Conservation (phyloP, 208 protist genomes). For the Trypanosoma conorhini region DNA sequence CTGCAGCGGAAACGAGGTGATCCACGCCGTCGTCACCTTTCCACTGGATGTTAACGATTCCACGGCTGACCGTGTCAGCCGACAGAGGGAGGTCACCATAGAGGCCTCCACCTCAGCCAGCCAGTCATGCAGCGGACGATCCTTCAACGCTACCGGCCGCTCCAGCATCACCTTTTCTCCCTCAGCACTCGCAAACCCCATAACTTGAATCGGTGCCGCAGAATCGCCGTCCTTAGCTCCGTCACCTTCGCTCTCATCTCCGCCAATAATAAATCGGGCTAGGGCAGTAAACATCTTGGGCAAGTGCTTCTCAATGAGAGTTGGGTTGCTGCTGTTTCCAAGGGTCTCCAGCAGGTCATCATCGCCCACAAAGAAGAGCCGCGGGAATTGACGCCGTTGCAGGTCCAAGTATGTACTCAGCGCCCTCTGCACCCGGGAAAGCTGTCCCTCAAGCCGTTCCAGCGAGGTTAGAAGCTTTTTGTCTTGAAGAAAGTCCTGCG, state of each 20-base stretch:
- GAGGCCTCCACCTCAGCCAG: constrained; percentile 87
- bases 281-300: constrained; percentile 99
- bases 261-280: constrained; percentile 56
- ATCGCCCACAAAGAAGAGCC: constrained; percentile 99
- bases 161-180: constrained; percentile 94
- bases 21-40: constrained; percentile 79
- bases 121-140: constrained; percentile 94
- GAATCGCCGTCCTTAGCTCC: neutral
- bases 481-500: constrained; percentile 93
- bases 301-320: constrained; percentile 97
- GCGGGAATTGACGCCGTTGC: constrained; percentile 96
- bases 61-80: constrained; percentile 48
- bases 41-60: constrained; percentile 28
- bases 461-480: constrained; percentile 89
- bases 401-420: constrained; percentile 98
- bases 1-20: constrained; percentile 91
- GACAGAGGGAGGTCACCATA: constrained; percentile 90
- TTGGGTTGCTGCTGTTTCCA: constrained; percentile 95
- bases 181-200: constrained; percentile 91
- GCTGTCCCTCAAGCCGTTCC: constrained; percentile 90
- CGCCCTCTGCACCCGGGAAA: constrained; percentile 96
- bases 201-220: constrained; percentile 42
- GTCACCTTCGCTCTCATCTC: constrained; percentile 23
- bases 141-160: constrained; percentile 49
- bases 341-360: constrained; percentile 99